phyloP scores from a whole-genome alignment of 2,329 filamentous ascomycete species.

The Colletotrichum lentis region DNA sequence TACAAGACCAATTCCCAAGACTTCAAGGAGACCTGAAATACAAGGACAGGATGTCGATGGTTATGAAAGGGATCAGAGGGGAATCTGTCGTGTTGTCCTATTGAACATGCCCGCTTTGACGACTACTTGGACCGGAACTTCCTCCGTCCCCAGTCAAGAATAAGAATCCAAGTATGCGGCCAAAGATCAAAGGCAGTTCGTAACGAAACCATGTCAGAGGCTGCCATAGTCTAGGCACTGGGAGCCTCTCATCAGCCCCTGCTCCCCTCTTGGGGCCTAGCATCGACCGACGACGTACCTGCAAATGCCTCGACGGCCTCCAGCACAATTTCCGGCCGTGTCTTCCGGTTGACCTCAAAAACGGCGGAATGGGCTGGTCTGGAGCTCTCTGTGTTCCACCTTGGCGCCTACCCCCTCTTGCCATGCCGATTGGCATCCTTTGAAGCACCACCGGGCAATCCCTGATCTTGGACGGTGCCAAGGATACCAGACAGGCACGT shows the following conservation, averaged over 20 bases:
- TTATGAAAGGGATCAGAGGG: background rate
- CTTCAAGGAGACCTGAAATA: background rate
- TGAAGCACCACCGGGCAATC: slow-evolving; percentile 52
- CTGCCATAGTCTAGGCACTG: background rate
- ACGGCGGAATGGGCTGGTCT: slow-evolving; percentile 59
- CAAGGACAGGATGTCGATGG: background rate
- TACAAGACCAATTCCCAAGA: background rate
- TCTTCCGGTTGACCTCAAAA: slow-evolving; percentile 57
- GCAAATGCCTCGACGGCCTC: background rate
- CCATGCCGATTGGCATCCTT: slow-evolving; percentile 49
- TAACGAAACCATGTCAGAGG: background rate
- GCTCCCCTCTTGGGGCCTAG: background rate
- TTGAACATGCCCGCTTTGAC: background rate
- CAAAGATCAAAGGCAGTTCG: background rate
- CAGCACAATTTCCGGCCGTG: slow-evolving; percentile 42
- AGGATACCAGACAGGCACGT: slow-evolving; percentile 59
- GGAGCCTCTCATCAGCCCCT: background rate
- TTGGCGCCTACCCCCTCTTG: slow-evolving; percentile 49
- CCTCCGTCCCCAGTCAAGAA: background rate
- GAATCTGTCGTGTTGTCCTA: background rate
- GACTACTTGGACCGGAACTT: background rate
- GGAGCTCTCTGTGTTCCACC: slow-evolving; percentile 52
- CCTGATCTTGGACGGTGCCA: slow-evolving; percentile 52
- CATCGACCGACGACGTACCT: background rate
- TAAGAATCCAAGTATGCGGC: background rate